Evolutionary conservation across 1,139 yeast species (phyloP).

Genomic region (Diutina neorugosa): DNA sequence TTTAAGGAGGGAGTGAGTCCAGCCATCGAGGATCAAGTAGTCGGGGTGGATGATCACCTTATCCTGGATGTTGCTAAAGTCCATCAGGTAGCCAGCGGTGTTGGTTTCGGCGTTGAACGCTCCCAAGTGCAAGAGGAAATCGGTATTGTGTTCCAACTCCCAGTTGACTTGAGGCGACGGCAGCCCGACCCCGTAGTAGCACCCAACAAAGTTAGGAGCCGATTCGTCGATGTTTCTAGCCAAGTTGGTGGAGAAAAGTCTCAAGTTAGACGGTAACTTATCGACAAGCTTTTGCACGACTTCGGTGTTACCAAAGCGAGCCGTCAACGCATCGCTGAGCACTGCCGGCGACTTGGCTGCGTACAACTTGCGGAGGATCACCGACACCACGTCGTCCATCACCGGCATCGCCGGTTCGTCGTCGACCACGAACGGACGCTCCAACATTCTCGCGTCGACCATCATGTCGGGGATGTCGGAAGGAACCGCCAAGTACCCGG

Average conservation of each 20-base stretch:
- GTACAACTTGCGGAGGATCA: slow-evolving; percentile 39
- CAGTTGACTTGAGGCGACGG: slow-evolving; percentile 13
- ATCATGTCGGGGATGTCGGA: slow-evolving; percentile 45
- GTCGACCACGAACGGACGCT: slow-evolving; percentile 14
- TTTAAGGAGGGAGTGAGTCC: slow-evolving; percentile 1
- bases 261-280: slow-evolving; percentile 16
- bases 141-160: slow-evolving; percentile 25
- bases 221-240: slow-evolving; percentile 56
- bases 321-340: slow-evolving; percentile 53
- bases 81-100: slow-evolving; percentile 30
- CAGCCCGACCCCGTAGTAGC: slow-evolving; percentile 38
- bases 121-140: slow-evolving; percentile 41
- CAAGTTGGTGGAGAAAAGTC: slow-evolving; percentile 23
- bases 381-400: slow-evolving; percentile 28
- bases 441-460: slow-evolving; percentile 28
- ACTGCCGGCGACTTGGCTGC: slow-evolving; percentile 45
- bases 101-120: slow-evolving; percentile 41
- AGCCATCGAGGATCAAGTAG: slow-evolving; percentile 9
- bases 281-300: slow-evolving; percentile 34
- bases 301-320: slow-evolving; percentile 36
- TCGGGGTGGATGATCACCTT: slow-evolving; percentile 7
- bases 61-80: slow-evolving; percentile 9
- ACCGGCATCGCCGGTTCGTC: slow-evolving; percentile 13
- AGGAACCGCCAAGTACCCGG: slow-evolving; percentile 74
- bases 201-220: slow-evolving; percentile 46